phyloP scores from a whole-genome alignment of 1,284 basidiomycete genomes.

The Taiwanofungus camphoratus region DNA sequence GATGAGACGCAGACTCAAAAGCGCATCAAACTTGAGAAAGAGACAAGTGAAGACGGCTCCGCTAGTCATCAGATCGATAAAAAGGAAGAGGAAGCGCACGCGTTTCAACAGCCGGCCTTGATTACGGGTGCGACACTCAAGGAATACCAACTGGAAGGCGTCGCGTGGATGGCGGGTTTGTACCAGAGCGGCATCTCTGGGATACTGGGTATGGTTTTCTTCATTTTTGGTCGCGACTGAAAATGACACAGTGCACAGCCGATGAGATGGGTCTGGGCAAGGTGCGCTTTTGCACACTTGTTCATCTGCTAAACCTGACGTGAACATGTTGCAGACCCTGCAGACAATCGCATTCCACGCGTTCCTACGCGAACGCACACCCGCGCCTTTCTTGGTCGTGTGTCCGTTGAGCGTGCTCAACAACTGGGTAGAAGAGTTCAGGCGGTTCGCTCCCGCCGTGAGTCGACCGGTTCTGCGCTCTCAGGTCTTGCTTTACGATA shows the following conservation, averaged over 20 bases:
- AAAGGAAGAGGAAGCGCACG: slow-evolving; percentile 19
- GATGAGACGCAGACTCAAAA: slow-evolving; percentile 20
- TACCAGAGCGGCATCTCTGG: slow-evolving; percentile 95
- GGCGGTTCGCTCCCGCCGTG: slow-evolving; percentile 74
- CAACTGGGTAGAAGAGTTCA: slow-evolving; percentile 90
- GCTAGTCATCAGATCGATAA: slow-evolving; percentile 19
- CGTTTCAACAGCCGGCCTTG: slow-evolving; percentile 69
- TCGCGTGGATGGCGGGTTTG: slow-evolving; percentile 94
- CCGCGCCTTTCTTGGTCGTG: slow-evolving; percentile 84
- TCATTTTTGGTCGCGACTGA: not conserved
- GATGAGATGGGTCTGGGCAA: slow-evolving; percentile 95
- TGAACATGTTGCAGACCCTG: slow-evolving; percentile 57
- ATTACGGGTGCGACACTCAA: slow-evolving; percentile 84
- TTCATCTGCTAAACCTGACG: not conserved
- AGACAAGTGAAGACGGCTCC: slow-evolving; percentile 20
- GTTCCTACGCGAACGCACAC: slow-evolving; percentile 74
- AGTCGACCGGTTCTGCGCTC: slow-evolving; percentile 22
- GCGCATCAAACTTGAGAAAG: slow-evolving; percentile 25
- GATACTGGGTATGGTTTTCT: slow-evolving; percentile 63
- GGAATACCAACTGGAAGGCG: slow-evolving; percentile 90
- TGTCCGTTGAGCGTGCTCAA: slow-evolving; percentile 90
- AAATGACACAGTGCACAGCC: slow-evolving; percentile 35
- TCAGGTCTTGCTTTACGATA: not conserved
- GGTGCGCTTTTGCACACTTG: slow-evolving; percentile 31
- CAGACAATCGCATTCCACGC: slow-evolving; percentile 93